These are phyloP conservation scores for Raddia distichophylla DNA, from an alignment of 176 grass and related monocot species.

Conservation along the genomic window DNA sequence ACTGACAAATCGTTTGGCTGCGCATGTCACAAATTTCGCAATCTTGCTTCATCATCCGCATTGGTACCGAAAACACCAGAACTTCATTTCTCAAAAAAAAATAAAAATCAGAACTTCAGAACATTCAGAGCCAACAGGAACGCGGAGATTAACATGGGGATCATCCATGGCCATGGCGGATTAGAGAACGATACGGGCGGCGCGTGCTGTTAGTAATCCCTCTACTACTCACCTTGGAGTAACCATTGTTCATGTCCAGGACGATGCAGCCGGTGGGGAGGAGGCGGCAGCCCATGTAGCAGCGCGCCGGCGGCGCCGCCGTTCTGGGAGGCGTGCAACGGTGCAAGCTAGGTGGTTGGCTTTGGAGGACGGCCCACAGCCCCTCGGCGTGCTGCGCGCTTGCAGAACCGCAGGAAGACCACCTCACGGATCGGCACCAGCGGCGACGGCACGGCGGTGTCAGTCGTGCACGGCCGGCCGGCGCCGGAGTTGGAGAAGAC, in stretches of 20 bases:
- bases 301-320: conserved; percentile 6
- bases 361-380: conserved; percentile 61
- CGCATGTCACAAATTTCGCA: too few relatives aligned
- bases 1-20: too few relatives aligned
- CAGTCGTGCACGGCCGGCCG: too few relatives aligned
- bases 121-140: too few relatives aligned
- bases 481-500: too few relatives aligned
- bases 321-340: not conserved
- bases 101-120: too few relatives aligned
- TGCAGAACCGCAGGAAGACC: conserved; percentile 80
- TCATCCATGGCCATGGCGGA: not conserved
- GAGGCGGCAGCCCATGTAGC: conserved; percentile 62
- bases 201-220: not conserved
- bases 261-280: conserved; percentile 74
- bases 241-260: conserved; percentile 69
- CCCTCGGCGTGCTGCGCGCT: conserved; percentile 84
- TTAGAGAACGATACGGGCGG: not conserved
- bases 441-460: conserved; percentile 62
- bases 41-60: too few relatives aligned
- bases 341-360: not conserved
- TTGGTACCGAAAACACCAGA: too few relatives aligned
- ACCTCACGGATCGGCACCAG: conserved; percentile 79
- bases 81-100: too few relatives aligned
- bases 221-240: conserved; percentile 60
- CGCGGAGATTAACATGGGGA: not conserved